Conservation (phyloP, 2,329 filamentous ascomycete species). For the Tolypocladium inflatum region DNA sequence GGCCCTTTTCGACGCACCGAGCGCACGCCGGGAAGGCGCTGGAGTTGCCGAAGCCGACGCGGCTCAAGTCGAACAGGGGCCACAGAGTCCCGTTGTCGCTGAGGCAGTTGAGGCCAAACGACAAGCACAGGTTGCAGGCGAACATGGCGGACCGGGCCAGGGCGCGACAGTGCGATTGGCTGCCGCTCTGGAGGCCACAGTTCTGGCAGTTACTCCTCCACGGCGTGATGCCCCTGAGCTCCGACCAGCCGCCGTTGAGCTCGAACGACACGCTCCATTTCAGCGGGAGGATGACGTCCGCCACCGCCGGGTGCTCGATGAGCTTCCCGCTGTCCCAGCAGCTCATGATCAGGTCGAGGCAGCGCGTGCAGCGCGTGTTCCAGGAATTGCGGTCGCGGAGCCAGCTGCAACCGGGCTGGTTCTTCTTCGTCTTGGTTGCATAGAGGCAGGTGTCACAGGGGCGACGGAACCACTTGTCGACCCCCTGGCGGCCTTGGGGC, state of each 20-base stretch:
- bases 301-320: slow-evolving; percentile 1
- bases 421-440: slow-evolving; percentile 2
- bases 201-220: slow-evolving; percentile 8
- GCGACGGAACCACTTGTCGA: slow-evolving; percentile 12
- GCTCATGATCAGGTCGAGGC: slow-evolving; percentile 5
- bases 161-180: slow-evolving; percentile 10
- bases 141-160: slow-evolving; percentile 3
- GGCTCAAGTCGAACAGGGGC: slow-evolving; percentile 18
- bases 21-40: slow-evolving; percentile 15
- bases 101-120: slow-evolving; percentile 20
- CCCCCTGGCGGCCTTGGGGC: slow-evolving; percentile 9
- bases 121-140: slow-evolving; percentile 17
- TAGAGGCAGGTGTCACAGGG: slow-evolving; percentile 13
- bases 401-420: slow-evolving; percentile 11
- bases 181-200: slow-evolving; percentile 4
- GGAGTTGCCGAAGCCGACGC: slow-evolving; percentile 20
- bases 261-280: slow-evolving; percentile 7
- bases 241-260: slow-evolving; percentile 8
- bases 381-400: slow-evolving; percentile 9
- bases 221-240: slow-evolving; percentile 6
- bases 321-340: slow-evolving; percentile 11
- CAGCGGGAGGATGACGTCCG: slow-evolving; percentile 2
- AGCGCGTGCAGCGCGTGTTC: slow-evolving; percentile 12
- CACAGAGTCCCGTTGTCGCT: slow-evolving; percentile 4
- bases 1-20: slow-evolving; percentile 10